Evolutionary conservation across 108 stramenopile species (phyloP).

Genomic region (Cyclostephanos tholiformis): DNA sequence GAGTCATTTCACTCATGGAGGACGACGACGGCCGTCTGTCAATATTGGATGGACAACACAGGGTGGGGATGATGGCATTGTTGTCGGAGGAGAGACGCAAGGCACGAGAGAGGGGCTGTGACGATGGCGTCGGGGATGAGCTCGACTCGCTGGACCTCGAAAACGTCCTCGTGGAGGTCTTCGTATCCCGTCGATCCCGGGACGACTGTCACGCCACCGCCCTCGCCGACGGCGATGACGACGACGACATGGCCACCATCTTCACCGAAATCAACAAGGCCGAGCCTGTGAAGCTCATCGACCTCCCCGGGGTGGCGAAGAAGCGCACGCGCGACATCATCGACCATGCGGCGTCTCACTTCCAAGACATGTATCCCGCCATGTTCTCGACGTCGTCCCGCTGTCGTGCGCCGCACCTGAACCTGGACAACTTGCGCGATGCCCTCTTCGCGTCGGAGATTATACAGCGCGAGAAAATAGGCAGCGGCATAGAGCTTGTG

Average conservation of each 20-base stretch:
- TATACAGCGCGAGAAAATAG: conserved; percentile 56
- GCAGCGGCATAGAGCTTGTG: conserved; percentile 51
- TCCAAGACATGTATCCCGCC: conserved; percentile 60
- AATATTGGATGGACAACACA: conserved; percentile 90
- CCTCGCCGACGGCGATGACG: neutral
- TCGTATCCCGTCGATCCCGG: conserved; percentile 7
- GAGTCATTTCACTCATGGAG: conserved; percentile 75
- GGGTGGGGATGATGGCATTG: conserved; percentile 82
- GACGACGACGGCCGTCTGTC: conserved; percentile 60
- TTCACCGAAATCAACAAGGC: conserved; percentile 91
- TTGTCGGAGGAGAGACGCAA: conserved; percentile 51
- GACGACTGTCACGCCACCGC: neutral
- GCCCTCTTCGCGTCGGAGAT: conserved; percentile 78
- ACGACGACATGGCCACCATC: conserved; percentile 61
- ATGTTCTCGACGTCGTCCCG: conserved; percentile 81
- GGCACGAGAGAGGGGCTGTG: conserved; percentile 20
- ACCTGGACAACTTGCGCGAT: conserved; percentile 85
- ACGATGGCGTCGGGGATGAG: neutral
- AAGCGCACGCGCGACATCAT: conserved; percentile 64
- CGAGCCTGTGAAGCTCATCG: conserved; percentile 82
- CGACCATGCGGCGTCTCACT: conserved; percentile 56
- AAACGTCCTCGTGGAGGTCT: conserved; percentile 84
- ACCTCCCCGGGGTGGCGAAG: conserved; percentile 72
- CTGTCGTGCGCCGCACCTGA: conserved; percentile 86
- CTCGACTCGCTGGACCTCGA: conserved; percentile 59